Percentiles rank a stretch among this genome's conserved stretches.
These are phyloP conservation scores for Paraleonurus japonicus DNA, from an alignment of 257 asterid species.

Conservation along the genomic window DNA sequence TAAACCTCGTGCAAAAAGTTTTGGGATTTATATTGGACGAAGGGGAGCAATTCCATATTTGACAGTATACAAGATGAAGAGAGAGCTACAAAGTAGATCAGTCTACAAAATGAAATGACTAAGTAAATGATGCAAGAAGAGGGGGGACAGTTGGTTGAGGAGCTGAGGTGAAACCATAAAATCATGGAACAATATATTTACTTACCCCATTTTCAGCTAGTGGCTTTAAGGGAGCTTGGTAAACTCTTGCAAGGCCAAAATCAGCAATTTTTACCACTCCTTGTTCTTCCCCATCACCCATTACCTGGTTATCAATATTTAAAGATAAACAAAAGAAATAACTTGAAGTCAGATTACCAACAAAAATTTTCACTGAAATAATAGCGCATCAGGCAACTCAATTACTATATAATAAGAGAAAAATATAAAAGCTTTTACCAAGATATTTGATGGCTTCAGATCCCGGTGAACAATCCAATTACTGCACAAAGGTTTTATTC, in stretches of 20 bases:
- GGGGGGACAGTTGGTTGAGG: too few species aligned
- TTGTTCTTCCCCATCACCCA: conserved; percentile 99
- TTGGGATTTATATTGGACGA: too few species aligned
- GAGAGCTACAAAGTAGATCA: too few species aligned
- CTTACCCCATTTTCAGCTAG: conserved; percentile 91
- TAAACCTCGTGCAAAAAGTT: too few species aligned
- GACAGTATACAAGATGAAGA: neutral
- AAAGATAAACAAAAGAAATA: conserved; percentile 24
- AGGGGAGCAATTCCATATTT: neutral
- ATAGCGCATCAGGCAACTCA: neutral
- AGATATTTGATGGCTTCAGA: conserved; percentile 95
- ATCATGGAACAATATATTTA: neutral
- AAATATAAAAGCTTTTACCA: conserved; percentile 48
- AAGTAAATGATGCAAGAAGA: too few species aligned
- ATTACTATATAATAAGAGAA: conserved; percentile 7
- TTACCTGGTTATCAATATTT: conserved; percentile 54
- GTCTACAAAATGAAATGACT: too few species aligned
- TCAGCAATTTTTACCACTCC: conserved; percentile 95
- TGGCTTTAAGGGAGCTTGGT: conserved; percentile 90
- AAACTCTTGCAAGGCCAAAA: conserved; percentile 97
- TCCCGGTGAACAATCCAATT: conserved; percentile 99
- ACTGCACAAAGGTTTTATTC: conserved; percentile 42
- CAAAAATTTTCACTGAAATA: conserved; percentile 2
- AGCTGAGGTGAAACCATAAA: neutral
- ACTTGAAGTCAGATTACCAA: neutral